Evolutionary conservation across 306 rosid species (phyloP).

Genomic region (Lithocarpus polystachyus): DNA sequence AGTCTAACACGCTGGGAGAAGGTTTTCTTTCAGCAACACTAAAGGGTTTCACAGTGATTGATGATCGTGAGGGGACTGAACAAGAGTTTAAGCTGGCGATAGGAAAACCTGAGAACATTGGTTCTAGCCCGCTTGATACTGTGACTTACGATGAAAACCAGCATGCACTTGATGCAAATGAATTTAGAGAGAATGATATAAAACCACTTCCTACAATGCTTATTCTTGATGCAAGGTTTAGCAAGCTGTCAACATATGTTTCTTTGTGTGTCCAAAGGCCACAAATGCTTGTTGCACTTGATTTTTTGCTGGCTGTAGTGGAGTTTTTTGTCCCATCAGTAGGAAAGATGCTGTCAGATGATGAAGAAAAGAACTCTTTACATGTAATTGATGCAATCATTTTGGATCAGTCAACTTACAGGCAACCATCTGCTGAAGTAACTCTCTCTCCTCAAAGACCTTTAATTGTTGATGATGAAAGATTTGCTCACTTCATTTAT

Average conservation of each 20-base stretch:
- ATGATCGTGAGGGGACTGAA: conserved; percentile 91
- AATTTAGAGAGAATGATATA: conserved; percentile 23
- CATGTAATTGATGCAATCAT: conserved; percentile 59
- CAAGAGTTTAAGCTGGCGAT: conserved; percentile 83
- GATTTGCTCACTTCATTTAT: conserved; percentile 68
- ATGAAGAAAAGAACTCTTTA: conserved; percentile 40
- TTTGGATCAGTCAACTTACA: conserved; percentile 56
- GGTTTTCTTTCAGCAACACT: conserved; percentile 90
- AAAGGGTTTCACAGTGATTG: conserved; percentile 76
- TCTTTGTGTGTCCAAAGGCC: conserved; percentile 86
- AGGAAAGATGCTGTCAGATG: conserved; percentile 57
- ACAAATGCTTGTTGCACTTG: conserved; percentile 88
- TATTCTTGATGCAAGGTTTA: conserved; percentile 73
- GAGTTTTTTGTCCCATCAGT: conserved; percentile 91
- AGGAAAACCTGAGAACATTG: conserved; percentile 64
- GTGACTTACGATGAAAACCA: conserved; percentile 33
- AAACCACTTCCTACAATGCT: conserved; percentile 79
- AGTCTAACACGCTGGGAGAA: conserved; percentile 68
- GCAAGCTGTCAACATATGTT: conserved; percentile 52
- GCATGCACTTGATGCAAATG: conserved; percentile 34
- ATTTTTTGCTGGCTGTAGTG: conserved; percentile 86
- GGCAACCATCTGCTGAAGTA: conserved; percentile 65
- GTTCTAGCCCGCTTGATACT: conserved; percentile 34
- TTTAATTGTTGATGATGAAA: conserved; percentile 74
- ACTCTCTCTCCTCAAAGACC: conserved; percentile 78